Evolutionary conservation across 441 rosid genomes (phyloP), one percentile per base, ranked within the genome.

Genomic region (Mallotus japonicus): DNA sequence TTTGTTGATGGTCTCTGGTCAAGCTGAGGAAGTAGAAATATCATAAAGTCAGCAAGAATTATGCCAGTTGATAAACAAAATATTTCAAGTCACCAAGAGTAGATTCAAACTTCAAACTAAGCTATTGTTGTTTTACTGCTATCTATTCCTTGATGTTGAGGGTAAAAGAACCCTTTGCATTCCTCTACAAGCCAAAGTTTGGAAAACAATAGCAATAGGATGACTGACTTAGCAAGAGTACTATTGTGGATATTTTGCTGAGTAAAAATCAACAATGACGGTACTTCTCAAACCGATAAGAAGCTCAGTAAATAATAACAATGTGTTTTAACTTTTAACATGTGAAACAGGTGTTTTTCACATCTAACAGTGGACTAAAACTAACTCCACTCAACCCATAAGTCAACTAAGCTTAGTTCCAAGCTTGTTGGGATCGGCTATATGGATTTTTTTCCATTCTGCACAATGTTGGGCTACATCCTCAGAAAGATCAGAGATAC

Each of bases 1-100:
- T 80, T 75, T 71, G 84, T 77, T 74, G 88, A 84, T 73, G 97
- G 89, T 66, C 97, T 86, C 59, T 82, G 88, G 54, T 87, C 85
- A 84, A 88, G 93, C 97, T 95, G 91, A 75, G 71, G 67, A 80
- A 59, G 37, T 66, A 76, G 62, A 77, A 47, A 62, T 19, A 58
- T 59, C n/a, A 57, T 7, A 49, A 61, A 62, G 59, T 84, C 32
- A 75, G 73, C 37, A 56, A 34, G 55, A 70, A 28, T 3, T 47
- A 44, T 69, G 37, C 69, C 16, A 62, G 57, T 22, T 0, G 53
- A 15, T 58, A 72, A 54, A 32, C 16, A 34, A 44, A 47, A 70
- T 32, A 50, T 69, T 71, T 70, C 8, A 24, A 70, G 19, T 16
- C 64, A 19, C 55, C n/a, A 11, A 24, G 53, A 20, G 50, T 46